These are phyloP conservation scores for Diaporthe vexans DNA, from an alignment of 2,329 filamentous ascomycete species.

Conservation along the genomic window DNA sequence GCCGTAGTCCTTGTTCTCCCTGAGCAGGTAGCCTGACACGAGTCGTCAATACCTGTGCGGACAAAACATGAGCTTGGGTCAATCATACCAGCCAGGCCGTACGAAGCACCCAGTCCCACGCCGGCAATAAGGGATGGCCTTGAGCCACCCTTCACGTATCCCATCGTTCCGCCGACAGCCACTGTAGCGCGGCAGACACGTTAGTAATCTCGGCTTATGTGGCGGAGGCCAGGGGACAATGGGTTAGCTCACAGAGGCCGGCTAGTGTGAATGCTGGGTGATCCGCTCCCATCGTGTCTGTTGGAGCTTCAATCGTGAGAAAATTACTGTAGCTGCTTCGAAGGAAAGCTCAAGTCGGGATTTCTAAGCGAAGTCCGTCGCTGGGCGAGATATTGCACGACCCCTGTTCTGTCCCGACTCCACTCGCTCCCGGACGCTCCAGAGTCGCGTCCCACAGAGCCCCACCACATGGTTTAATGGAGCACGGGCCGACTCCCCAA, in stretches of 20 bases:
- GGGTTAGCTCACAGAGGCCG: slow-evolving; percentile 51
- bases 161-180: slow-evolving; percentile 51
- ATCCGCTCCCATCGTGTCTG: slow-evolving; percentile 48
- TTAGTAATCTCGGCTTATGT: neutral
- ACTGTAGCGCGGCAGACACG: slow-evolving; percentile 45
- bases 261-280: slow-evolving; percentile 58
- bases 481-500: slow-evolving; percentile 30
- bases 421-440: neutral
- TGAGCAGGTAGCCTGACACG: slow-evolving; percentile 55
- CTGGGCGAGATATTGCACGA: neutral
- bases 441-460: neutral
- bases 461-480: neutral
- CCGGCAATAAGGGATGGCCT: slow-evolving; percentile 52
- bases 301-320: neutral
- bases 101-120: slow-evolving; percentile 50
- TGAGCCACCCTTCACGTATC: slow-evolving; percentile 50
- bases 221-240: neutral
- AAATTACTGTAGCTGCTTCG: neutral
- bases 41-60: neutral
- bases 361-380: neutral
- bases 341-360: neutral
- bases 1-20: slow-evolving; percentile 58
- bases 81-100: slow-evolving; percentile 49
- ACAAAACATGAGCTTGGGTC: too few species aligned
- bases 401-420: slow-evolving; percentile 14